Evolutionary conservation across 306 rosid species (phyloP).

Genomic region (Alnus rubra): DNA sequence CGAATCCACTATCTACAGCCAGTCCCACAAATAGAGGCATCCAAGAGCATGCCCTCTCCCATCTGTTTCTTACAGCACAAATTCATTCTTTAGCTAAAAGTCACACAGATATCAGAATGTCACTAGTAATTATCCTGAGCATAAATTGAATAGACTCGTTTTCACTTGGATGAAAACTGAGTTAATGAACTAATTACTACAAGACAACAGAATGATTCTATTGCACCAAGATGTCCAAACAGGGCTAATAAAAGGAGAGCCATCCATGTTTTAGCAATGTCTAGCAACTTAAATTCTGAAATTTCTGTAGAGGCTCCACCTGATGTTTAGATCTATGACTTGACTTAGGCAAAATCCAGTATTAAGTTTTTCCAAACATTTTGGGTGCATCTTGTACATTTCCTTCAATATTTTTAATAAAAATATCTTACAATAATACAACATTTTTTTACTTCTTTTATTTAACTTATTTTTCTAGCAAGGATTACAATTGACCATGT

Average conservation of each 20-base stretch:
- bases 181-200: conserved; percentile 9
- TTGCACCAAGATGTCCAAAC: conserved; percentile 2
- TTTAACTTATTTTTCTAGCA: neutral
- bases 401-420: neutral
- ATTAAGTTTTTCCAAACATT: neutral
- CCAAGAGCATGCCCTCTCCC: neutral
- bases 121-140: neutral
- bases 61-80: neutral
- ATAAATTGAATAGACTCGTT: neutral
- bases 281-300: neutral
- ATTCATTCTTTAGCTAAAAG: neutral
- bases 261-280: conserved; percentile 8
- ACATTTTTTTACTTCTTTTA: neutral
- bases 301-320: neutral
- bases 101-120: neutral
- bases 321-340: neutral
- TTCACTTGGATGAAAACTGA: neutral
- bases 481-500: neutral
- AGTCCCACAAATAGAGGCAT: neutral
- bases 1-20: neutral
- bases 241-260: conserved; percentile 2
- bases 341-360: conserved; percentile 4
- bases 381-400: neutral
- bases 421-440: no score
- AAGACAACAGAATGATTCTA: neutral